A percentile compares a stretch with the other conserved stretches of the same genome.
phyloP scores from a whole-genome alignment of 2,329 filamentous ascomycete species.

The Fusarium temperatum region DNA sequence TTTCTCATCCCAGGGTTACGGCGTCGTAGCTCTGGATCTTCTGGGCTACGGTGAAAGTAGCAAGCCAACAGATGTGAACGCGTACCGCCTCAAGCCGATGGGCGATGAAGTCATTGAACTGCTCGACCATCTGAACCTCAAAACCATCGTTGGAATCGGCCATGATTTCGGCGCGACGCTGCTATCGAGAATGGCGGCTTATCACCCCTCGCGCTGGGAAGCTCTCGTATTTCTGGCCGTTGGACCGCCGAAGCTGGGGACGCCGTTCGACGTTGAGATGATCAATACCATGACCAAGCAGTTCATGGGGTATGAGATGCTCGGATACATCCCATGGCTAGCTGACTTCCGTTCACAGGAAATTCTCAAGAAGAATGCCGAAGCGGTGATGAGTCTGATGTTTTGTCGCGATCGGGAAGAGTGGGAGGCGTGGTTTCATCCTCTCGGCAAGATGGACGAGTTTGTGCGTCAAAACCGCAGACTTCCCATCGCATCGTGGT shows the following conservation, averaged over 20 bases:
- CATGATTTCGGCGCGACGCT: constrained; percentile 50
- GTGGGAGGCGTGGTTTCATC: constrained; percentile 44
- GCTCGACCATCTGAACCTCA: constrained; percentile 43
- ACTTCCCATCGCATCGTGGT: constrained; percentile 41
- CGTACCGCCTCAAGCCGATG: constrained; percentile 46
- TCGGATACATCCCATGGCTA: constrained; percentile 47
- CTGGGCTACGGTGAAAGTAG: constrained; percentile 51
- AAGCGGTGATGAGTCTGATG: constrained; percentile 43
- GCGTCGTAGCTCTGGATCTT: constrained; percentile 54
- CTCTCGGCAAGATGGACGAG: constrained; percentile 40
- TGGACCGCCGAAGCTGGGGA: constrained; percentile 42
- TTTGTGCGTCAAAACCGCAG: constrained; percentile 38
- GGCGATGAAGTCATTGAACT: constrained; percentile 48
- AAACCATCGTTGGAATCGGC: constrained; percentile 54
- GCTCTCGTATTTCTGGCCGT: constrained; percentile 44
- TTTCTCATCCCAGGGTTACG: constrained; percentile 50
- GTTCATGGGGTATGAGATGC: constrained; percentile 42
- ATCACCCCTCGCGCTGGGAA: constrained; percentile 34
- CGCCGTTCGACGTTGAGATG: constrained; percentile 42
- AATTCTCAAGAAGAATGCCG: constrained; percentile 36
- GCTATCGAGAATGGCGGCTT: constrained; percentile 42
- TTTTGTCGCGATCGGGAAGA: constrained; percentile 38
- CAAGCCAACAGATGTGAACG: constrained; percentile 38
- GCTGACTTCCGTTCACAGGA: constrained; percentile 20
- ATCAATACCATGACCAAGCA: constrained; percentile 47